phyloP scores from a whole-genome alignment of 2,329 filamentous ascomycete species.

The Nemania sp. region DNA sequence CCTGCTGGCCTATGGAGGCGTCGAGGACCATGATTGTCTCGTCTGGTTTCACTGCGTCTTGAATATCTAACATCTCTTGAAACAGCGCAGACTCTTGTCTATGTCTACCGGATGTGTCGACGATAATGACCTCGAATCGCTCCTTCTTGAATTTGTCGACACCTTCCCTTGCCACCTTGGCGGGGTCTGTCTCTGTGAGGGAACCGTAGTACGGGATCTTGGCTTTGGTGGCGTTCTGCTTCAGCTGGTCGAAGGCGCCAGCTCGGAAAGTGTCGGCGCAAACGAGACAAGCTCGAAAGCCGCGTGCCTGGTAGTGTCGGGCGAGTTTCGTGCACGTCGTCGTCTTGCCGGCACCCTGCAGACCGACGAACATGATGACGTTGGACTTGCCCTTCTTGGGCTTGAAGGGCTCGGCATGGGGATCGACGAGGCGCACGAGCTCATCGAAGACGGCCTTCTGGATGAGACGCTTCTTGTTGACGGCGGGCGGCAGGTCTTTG shows the following conservation, averaged over 20 bases:
- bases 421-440: conserved; percentile 92
- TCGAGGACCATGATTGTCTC: conserved; percentile 99
- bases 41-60: conserved; percentile 84
- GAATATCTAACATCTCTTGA: conserved; percentile 97
- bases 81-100: conserved; percentile 94
- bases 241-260: conserved; percentile 96
- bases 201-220: conserved; percentile 99
- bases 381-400: conserved; percentile 95
- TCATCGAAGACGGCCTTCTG: conserved; percentile 98
- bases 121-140: conserved; percentile 96
- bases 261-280: conserved; percentile 99
- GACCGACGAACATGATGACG: conserved; percentile 98
- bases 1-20: conserved; percentile 93
- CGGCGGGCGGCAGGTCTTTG: conserved; percentile 83
- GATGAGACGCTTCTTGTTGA: conserved; percentile 98
- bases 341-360: conserved; percentile 97
- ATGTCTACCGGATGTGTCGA: conserved; percentile 94
- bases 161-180: conserved; percentile 89
- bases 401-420: conserved; percentile 92
- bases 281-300: conserved; percentile 90
- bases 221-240: conserved; percentile 98
- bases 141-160: conserved; percentile 99
- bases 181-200: conserved; percentile 93
- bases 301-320: conserved; percentile 88
- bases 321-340: conserved; percentile 98